phyloP scores from a whole-genome alignment of 2,329 filamentous ascomycete species.

The Fragosphaeria purpurea region DNA sequence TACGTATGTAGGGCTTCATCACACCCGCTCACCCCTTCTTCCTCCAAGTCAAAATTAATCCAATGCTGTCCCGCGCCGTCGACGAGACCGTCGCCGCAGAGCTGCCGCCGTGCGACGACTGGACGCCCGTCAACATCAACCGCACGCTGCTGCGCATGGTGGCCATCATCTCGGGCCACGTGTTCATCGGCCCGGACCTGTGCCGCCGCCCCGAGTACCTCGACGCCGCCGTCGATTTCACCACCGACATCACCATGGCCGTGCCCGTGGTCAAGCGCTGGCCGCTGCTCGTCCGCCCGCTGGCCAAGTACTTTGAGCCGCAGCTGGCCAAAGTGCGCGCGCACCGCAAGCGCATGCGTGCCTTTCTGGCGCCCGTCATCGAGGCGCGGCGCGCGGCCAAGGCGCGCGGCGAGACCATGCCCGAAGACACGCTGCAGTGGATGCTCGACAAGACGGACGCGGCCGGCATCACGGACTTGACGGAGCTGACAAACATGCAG shows the following conservation, averaged over 20 bases:
- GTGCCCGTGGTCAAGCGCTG: neutral
- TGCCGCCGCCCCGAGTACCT: neutral
- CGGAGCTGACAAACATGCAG: constrained; percentile 30
- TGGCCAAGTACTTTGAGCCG: constrained; percentile 1
- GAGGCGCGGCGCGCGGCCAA: constrained; percentile 17
- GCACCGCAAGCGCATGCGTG: neutral
- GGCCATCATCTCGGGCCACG: constrained; percentile 32
- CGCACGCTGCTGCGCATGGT: constrained; percentile 32
- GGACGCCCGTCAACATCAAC: constrained; percentile 31
- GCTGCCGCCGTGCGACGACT: constrained; percentile 28
- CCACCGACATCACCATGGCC: neutral
- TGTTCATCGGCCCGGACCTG: constrained; percentile 31
- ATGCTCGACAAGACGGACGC: constrained; percentile 28
- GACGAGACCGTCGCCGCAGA: neutral
- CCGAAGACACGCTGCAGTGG: constrained; percentile 39
- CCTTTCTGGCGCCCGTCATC: neutral
- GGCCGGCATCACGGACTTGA: constrained; percentile 21
- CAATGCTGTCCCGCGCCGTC: neutral
- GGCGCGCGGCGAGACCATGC: constrained; percentile 19
- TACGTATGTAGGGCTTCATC: too few relatives aligned
- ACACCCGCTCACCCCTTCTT: neutral
- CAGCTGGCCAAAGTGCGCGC: constrained; percentile 2
- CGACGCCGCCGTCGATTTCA: neutral
- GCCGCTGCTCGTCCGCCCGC: neutral
- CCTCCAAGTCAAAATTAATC: constrained; percentile 2